A percentile compares a stretch with the other conserved stretches of the same genome.
phyloP scores from a whole-genome alignment of 2,329 filamentous ascomycete species.

The Cercospora sesami region DNA sequence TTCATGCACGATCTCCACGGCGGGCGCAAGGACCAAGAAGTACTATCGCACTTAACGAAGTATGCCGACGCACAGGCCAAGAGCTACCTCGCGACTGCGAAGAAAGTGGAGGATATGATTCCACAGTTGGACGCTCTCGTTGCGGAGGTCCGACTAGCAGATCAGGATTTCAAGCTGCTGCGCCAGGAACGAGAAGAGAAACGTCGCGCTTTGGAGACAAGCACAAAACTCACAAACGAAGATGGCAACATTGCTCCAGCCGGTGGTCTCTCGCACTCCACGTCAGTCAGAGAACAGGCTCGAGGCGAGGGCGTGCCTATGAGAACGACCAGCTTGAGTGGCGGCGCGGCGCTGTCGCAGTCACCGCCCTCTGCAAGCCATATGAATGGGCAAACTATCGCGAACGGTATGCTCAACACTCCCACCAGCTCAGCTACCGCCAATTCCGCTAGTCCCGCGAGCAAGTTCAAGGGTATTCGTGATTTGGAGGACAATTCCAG shows the following conservation, averaged over 20 bases:
- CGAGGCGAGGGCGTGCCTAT: slow-evolving; percentile 30
- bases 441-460: slow-evolving; percentile 40
- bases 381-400: slow-evolving; percentile 28
- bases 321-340: slow-evolving; percentile 30
- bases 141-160: slow-evolving; percentile 84
- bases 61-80: slow-evolving; percentile 89
- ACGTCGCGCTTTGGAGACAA: slow-evolving; percentile 83
- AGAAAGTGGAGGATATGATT: slow-evolving; percentile 81
- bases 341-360: slow-evolving; percentile 28
- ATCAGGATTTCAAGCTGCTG: slow-evolving; percentile 96
- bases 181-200: slow-evolving; percentile 95
- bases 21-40: slow-evolving; percentile 96
- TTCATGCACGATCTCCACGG: slow-evolving; percentile 99
- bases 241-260: slow-evolving; percentile 35
- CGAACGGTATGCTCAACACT: slow-evolving; percentile 29
- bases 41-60: slow-evolving; percentile 88
- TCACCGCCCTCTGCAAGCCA: slow-evolving; percentile 33
- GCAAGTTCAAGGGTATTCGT: slow-evolving; percentile 83
- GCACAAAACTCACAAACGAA: slow-evolving; percentile 56
- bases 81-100: slow-evolving; percentile 76
- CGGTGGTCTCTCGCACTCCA: slow-evolving; percentile 31
- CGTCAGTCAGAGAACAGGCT: slow-evolving; percentile 31
- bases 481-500: slow-evolving; percentile 74
- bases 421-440: slow-evolving; percentile 20
- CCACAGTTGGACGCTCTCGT: slow-evolving; percentile 88